phyloP scores from a whole-genome alignment of 73 alveolate species.

The Paramecium biaurelia region DNA sequence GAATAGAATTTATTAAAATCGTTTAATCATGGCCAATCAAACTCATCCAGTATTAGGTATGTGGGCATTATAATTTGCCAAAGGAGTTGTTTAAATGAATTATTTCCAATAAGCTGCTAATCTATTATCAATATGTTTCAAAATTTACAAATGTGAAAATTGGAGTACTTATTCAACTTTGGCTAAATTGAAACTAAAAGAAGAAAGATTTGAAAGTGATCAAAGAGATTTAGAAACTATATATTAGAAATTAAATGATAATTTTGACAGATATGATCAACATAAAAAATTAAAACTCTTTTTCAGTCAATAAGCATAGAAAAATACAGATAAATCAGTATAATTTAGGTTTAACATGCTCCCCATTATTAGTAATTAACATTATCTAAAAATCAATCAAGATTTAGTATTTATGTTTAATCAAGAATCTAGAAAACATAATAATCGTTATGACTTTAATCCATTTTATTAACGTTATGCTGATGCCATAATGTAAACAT shows the following conservation, averaged over 20 bases:
- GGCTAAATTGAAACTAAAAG: slow-evolving; percentile 44
- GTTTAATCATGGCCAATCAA: slow-evolving; percentile 11
- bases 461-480: neutral
- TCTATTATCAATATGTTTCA: neutral
- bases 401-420: slow-evolving; percentile 11
- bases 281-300: neutral
- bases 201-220: slow-evolving; percentile 15
- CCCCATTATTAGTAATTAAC: neutral
- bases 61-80: slow-evolving; percentile 37
- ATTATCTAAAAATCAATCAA: neutral
- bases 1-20: neutral
- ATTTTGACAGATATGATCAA: neutral
- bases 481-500: neutral
- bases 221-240: neutral
- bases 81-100: slow-evolving; percentile 14
- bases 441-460: neutral
- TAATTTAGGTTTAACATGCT: neutral
- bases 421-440: neutral
- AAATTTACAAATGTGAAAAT: neutral
- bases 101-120: neutral
- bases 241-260: neutral
- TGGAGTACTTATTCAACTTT: slow-evolving; percentile 37
- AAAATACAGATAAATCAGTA: neutral
- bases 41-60: neutral
- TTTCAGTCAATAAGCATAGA: neutral